Conservation (phyloP, 306 rosid species). For the Prunus mongolica region DNA sequence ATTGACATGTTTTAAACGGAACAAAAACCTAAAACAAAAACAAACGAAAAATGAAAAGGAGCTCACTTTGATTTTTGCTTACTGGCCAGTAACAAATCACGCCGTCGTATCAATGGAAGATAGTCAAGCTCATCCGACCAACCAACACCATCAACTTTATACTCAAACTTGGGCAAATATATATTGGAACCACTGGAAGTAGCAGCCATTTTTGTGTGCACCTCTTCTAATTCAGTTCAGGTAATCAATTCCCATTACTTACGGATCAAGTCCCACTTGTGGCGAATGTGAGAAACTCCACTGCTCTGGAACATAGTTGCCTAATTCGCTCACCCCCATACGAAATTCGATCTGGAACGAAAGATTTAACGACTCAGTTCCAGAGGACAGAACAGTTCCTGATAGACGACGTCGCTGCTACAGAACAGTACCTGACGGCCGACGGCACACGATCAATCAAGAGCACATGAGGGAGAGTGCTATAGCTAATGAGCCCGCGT, state of each 20-base stretch:
- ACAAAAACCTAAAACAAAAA: not conserved
- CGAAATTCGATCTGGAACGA: no score
- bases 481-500: no score
- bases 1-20: not conserved
- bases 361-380: no score
- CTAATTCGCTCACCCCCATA: no score
- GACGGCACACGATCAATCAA: no score
- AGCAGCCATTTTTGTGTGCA: constrained; percentile 13
- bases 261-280: not conserved
- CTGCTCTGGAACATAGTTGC: not conserved
- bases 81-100: constrained; percentile 1
- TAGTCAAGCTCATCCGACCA: constrained; percentile 33
- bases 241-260: not conserved
- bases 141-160: not conserved
- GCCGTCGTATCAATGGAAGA: constrained; percentile 41
- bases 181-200: constrained; percentile 10
- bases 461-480: no score
- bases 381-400: no score
- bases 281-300: not conserved
- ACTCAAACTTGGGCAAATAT: not conserved
- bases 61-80: constrained; percentile 4
- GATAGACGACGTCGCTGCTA: no score
- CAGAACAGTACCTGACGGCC: no score
- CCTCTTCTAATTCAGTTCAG: not conserved
- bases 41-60: not conserved